Evolutionary conservation across 352 stramenopile genomes (phyloP).

Genomic region (Thraustochytrium striatum): DNA sequence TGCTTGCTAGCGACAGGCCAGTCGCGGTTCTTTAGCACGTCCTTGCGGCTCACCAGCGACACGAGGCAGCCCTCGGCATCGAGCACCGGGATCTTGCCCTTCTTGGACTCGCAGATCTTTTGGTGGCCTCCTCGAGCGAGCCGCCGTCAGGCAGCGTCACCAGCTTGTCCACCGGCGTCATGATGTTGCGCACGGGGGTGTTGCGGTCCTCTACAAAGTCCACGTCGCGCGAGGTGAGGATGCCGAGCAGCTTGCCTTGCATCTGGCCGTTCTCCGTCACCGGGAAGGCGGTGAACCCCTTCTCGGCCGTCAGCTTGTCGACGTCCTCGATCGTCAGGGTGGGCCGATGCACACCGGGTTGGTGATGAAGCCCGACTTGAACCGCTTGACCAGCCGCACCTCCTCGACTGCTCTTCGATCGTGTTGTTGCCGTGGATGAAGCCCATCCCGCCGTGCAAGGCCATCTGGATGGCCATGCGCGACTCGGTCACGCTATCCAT

Average conservation of each 20-base stretch:
- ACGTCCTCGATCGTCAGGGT: constrained; percentile 42
- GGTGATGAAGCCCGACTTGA: constrained; percentile 53
- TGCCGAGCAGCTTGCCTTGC: constrained; percentile 93
- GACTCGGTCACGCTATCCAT: constrained; percentile 99
- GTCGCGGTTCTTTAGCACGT: constrained; percentile 43
- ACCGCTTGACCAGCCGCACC: constrained; percentile 64
- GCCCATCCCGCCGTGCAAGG: constrained; percentile 95
- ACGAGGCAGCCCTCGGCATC: constrained; percentile 52
- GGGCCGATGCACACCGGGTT: constrained; percentile 46
- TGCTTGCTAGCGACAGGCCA: constrained; percentile 33
- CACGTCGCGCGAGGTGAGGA: constrained; percentile 98
- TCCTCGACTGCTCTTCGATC: constrained; percentile 90
- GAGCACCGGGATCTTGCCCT: constrained; percentile 40
- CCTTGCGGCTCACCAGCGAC: constrained; percentile 53
- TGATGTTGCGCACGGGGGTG: constrained; percentile 75
- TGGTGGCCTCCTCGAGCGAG: constrained; percentile 59
- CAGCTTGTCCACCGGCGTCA: constrained; percentile 61
- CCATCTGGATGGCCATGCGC: constrained; percentile 98
- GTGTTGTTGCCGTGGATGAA: constrained; percentile 99
- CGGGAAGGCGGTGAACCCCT: constrained; percentile 96
- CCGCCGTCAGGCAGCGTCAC: constrained; percentile 60
- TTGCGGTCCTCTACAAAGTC: constrained; percentile 93
- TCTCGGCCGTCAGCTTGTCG: constrained; percentile 60
- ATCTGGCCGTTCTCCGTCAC: constrained; percentile 96
- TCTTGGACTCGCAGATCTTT: constrained; percentile 48